A percentile compares a stretch with the other conserved stretches of the same genome.
These are phyloP conservation scores for Aureobasidium sp. DNA, from an alignment of 2,329 filamentous ascomycete species.

Conservation along the genomic window DNA sequence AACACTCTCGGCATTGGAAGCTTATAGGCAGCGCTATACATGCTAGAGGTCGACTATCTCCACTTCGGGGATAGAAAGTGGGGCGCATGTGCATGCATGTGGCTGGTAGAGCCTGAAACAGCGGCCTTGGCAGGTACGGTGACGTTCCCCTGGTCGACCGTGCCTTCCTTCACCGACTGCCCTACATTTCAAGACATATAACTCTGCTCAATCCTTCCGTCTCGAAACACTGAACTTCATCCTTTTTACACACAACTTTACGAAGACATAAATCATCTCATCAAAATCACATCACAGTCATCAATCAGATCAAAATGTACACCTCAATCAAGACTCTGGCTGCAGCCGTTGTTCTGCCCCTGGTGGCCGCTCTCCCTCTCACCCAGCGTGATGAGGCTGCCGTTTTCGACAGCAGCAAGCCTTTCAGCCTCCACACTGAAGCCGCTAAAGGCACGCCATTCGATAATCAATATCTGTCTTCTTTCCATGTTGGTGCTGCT, in stretches of 20 bases:
- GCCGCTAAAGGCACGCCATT: not conserved
- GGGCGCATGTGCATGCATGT: not conserved
- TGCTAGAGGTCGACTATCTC: not conserved
- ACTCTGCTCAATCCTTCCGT: not conserved
- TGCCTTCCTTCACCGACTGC: conserved; percentile 2
- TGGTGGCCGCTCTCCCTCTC: conserved; percentile 6
- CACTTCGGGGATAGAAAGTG: not conserved
- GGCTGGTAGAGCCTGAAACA: not conserved
- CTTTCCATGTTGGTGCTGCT: conserved; percentile 11
- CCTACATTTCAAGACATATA: conserved; percentile 1
- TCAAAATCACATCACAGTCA: not conserved
- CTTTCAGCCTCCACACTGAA: conserved; percentile 12
- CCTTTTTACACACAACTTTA: not conserved
- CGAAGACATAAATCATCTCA: not conserved
- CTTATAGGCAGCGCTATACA: conserved; percentile 1
- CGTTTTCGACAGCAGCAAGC: conserved; percentile 14
- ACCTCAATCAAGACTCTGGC: conserved; percentile 8
- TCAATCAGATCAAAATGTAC: not conserved
- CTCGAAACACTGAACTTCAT: not conserved
- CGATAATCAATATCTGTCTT: not conserved
- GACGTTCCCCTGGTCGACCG: not conserved
- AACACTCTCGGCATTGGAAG: not conserved
- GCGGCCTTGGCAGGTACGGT: conserved; percentile 7
- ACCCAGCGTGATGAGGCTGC: not conserved
- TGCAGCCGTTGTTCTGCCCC: conserved; percentile 4